Evolutionary conservation across 1,284 basidiomycete genomes (phyloP).

Genomic region (Papiliotrema terrestris): DNA sequence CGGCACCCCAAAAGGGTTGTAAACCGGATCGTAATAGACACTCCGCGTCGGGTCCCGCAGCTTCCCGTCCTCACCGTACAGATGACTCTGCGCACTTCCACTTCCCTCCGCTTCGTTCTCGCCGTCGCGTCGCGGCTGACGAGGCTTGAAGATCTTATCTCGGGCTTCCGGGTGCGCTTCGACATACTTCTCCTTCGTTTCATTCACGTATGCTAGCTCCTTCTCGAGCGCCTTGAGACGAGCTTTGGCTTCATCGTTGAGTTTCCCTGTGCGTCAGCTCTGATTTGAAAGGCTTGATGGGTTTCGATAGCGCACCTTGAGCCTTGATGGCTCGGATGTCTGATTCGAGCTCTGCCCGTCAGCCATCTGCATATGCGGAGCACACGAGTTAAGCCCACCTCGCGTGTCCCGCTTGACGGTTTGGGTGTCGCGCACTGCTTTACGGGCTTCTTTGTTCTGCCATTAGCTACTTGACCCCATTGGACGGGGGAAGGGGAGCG

Average conservation of each 20-base stretch:
- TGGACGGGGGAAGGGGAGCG: too few relatives aligned
- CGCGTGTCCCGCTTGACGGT: slow-evolving; percentile 83
- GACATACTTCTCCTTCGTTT: slow-evolving; percentile 85
- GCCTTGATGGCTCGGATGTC: slow-evolving; percentile 40
- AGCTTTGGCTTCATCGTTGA: slow-evolving; percentile 34
- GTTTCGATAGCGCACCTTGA: slow-evolving; percentile 13
- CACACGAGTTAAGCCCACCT: slow-evolving; percentile 52
- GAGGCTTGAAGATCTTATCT: slow-evolving; percentile 62
- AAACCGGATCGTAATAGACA: slow-evolving; percentile 85
- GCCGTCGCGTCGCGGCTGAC: slow-evolving; percentile 26
- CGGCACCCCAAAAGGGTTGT: slow-evolving; percentile 93
- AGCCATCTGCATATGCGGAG: neutral
- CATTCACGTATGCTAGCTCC: slow-evolving; percentile 74
- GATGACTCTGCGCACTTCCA: slow-evolving; percentile 17
- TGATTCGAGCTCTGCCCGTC: slow-evolving; percentile 40
- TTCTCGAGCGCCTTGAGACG: slow-evolving; percentile 58
- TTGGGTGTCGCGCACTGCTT: slow-evolving; percentile 73
- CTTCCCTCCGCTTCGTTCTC: slow-evolving; percentile 48
- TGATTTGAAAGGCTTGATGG: slow-evolving; percentile 5
- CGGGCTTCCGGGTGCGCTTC: slow-evolving; percentile 84
- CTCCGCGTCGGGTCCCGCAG: slow-evolving; percentile 82
- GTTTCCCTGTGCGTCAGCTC: slow-evolving; percentile 16
- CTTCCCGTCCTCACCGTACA: slow-evolving; percentile 76
- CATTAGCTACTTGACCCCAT: too few relatives aligned
- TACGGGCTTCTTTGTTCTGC: slow-evolving; percentile 77